phyloP scores from a whole-genome alignment of 1,284 basidiomycete genomes.

The Naganishia sp. region DNA sequence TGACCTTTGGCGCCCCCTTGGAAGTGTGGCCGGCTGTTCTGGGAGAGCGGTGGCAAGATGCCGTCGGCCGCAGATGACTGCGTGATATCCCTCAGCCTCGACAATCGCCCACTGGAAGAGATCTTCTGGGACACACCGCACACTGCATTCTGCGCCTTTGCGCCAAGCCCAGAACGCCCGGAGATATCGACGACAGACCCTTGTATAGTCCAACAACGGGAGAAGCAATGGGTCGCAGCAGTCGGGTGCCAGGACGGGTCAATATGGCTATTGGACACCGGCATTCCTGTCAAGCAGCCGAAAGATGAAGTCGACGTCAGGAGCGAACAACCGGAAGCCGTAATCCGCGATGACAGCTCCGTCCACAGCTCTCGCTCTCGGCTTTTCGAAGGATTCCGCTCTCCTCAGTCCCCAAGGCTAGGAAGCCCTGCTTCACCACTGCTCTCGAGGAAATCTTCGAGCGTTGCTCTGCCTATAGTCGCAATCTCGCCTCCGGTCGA shows the following conservation, averaged over 20 bases:
- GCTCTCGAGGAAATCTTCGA: constrained; percentile 26
- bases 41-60: neutral
- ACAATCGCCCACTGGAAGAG: constrained; percentile 23
- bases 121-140: constrained; percentile 20
- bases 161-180: constrained; percentile 7
- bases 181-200: constrained; percentile 2
- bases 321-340: neutral
- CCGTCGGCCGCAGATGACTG: constrained; percentile 12
- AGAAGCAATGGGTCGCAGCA: constrained; percentile 6
- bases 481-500: constrained; percentile 28
- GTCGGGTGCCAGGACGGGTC: constrained; percentile 31
- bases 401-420: neutral
- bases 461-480: constrained; percentile 4
- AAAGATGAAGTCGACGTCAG: neutral
- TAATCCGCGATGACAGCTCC: constrained; percentile 10
- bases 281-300: neutral
- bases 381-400: constrained; percentile 18
- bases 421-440: constrained; percentile 1
- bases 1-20: too few relatives aligned
- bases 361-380: constrained; percentile 21
- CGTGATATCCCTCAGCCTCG: constrained; percentile 13
- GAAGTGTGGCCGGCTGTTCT: too few relatives aligned
- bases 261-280: constrained; percentile 27
- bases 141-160: constrained; percentile 16
- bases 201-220: neutral